Evolutionary conservation across 1,284 basidiomycete genomes (phyloP).

Genomic region (Chondrostereum purpureum): DNA sequence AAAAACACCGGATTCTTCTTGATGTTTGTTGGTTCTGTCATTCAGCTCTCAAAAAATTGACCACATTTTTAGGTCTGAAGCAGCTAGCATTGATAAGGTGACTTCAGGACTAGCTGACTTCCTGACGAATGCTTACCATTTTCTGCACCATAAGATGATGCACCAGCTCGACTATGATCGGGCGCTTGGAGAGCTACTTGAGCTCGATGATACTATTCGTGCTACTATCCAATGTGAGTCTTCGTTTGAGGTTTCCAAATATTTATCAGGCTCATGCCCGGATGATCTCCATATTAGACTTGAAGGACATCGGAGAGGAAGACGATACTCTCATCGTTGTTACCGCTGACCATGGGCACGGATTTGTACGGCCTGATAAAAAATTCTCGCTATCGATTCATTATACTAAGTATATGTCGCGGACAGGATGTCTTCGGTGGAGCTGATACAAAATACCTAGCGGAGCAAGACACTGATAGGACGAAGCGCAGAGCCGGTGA

Average conservation of each 20-base stretch:
- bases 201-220: neutral
- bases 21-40: slow-evolving; percentile 23
- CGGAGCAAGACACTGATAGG: slow-evolving; percentile 27
- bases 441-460: slow-evolving; percentile 35
- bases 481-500: slow-evolving; percentile 28
- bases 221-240: neutral
- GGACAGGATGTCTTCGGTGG: slow-evolving; percentile 35
- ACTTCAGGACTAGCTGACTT: neutral
- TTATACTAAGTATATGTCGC: too few relatives aligned
- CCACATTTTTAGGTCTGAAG: slow-evolving; percentile 22
- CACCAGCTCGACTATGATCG: slow-evolving; percentile 38
- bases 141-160: slow-evolving; percentile 36
- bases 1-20: slow-evolving; percentile 31
- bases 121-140: too few relatives aligned
- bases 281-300: neutral
- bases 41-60: neutral
- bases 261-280: too few relatives aligned
- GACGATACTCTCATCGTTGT: neutral
- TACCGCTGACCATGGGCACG: neutral
- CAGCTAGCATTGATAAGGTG: slow-evolving; percentile 36
- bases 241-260: too few relatives aligned
- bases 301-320: neutral
- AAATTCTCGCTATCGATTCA: too few relatives aligned
- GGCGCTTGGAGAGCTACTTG: slow-evolving; percentile 33
- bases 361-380: too few relatives aligned